These are phyloP conservation scores for Ogataea nitratoaversa DNA, from an alignment of 805 yeast species.

Conservation along the genomic window DNA sequence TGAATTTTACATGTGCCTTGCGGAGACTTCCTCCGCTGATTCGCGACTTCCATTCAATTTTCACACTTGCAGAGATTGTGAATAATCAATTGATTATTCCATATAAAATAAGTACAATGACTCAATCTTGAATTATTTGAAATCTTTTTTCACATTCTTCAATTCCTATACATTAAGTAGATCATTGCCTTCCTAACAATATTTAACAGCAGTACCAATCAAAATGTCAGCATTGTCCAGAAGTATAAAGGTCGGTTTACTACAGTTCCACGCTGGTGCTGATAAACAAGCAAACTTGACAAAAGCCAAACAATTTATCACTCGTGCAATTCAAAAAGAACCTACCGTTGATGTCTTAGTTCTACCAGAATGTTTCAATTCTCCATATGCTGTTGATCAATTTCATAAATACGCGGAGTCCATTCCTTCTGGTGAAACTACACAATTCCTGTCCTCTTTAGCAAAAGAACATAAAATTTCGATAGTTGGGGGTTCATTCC, in stretches of 20 bases:
- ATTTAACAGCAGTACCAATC: no score
- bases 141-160: no score
- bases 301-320: slow-evolving; percentile 60
- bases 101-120: no score
- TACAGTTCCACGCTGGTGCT: slow-evolving; percentile 78
- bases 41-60: no score
- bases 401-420: slow-evolving; percentile 84
- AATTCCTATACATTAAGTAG: no score
- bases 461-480: slow-evolving; percentile 64
- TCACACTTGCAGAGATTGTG: no score
- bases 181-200: no score
- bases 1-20: no score
- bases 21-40: no score
- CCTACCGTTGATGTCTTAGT: slow-evolving; percentile 67
- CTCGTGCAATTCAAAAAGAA: slow-evolving; percentile 55
- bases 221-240: slow-evolving; percentile 37
- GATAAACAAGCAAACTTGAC: slow-evolving; percentile 75
- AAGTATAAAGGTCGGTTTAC: slow-evolving; percentile 71
- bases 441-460: slow-evolving; percentile 54
- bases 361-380: slow-evolving; percentile 93
- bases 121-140: no score
- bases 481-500: slow-evolving; percentile 89
- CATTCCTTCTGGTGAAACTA: slow-evolving; percentile 73
- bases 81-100: no score
- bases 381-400: slow-evolving; percentile 86